These are phyloP conservation scores for Penicillium psychrosexuale DNA, from an alignment of 2,329 filamentous ascomycete genomes.

Conservation along the genomic window DNA sequence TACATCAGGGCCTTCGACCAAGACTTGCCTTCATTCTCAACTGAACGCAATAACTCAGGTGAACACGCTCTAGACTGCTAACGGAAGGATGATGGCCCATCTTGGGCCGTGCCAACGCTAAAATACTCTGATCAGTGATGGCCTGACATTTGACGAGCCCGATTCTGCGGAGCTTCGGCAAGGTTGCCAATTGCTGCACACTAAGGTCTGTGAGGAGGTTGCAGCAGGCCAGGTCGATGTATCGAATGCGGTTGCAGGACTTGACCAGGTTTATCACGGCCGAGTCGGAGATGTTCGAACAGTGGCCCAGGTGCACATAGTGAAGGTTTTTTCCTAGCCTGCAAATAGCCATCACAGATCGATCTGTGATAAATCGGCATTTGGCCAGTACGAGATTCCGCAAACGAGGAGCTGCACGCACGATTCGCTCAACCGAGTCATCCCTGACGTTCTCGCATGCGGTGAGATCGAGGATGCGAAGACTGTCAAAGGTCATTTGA, in stretches of 20 bases:
- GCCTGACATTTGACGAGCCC: conserved; percentile 88
- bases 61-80: conserved; percentile 82
- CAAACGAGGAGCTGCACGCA: conserved; percentile 78
- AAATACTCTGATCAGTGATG: conserved; percentile 87
- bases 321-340: conserved; percentile 92
- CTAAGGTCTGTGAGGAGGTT: conserved; percentile 81
- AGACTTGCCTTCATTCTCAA: conserved; percentile 71
- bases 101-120: conserved; percentile 70
- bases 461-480: conserved; percentile 90
- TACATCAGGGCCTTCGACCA: background rate
- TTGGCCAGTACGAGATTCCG: conserved; percentile 93
- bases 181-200: conserved; percentile 73
- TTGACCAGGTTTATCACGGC: conserved; percentile 82
- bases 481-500: conserved; percentile 68
- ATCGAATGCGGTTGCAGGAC: conserved; percentile 86
- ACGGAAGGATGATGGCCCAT: conserved; percentile 55
- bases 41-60: conserved; percentile 90
- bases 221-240: conserved; percentile 98
- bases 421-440: conserved; percentile 81
- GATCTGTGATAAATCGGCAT: conserved; percentile 88
- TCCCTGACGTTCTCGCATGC: conserved; percentile 83
- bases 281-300: conserved; percentile 82
- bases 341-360: conserved; percentile 80
- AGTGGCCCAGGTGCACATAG: conserved; percentile 94
- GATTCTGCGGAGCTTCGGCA: conserved; percentile 92